Base-by-base conservation (phyloP, 768 basidiomycete species). In the Dendrothele bispora region DNA sequence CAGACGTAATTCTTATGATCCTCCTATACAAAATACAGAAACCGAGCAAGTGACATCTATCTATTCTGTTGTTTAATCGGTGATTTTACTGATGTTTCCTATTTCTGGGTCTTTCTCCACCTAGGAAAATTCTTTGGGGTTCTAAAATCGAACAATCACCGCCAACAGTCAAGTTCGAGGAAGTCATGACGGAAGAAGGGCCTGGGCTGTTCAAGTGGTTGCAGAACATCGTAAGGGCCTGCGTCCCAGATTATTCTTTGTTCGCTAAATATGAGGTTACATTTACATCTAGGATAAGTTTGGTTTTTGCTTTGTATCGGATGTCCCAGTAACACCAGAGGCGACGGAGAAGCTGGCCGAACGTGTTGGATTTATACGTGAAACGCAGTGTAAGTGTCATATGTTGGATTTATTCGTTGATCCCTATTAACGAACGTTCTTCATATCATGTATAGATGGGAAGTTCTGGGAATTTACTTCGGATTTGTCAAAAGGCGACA, bases 381-480 rank as follows among this genome's bases (percentile, higher is more conserved):
- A 95, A 65, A 98, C 95, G 0, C 75, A 78, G 60, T 77, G 74
- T 71, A 18, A 17, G 65, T 61, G 2, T 39, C 22, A 8, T 24
- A n/a, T n/a, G n/a, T n/a, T n/a, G 18, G 17, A 11, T 27, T 10
- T 27, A n/a, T 46, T 37, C 8, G 40, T 21, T n/a, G 17, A 18
- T 10, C 8, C 25, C 35, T 21, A 41, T 29, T 27, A n/a, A 2
- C 26, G 34, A 39, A 18, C 44, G 37, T 22, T 36, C 11, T 38
- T 59, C 17, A 43, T 29, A 11, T 24, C 40, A 10, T 21, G 3
- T 28, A 1, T 53, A 94, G 92, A 98, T 58, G 95, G 95, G 27
- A 84, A 83, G 48, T 95, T 98, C 67, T 99, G 95, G 95, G 92
- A 98, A 59, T 95, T 98, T 60, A 97, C 93, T 1, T 83, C 95